Conservation (phyloP, 768 basidiomycete genomes). For the Trametes sanguinea region DNA sequence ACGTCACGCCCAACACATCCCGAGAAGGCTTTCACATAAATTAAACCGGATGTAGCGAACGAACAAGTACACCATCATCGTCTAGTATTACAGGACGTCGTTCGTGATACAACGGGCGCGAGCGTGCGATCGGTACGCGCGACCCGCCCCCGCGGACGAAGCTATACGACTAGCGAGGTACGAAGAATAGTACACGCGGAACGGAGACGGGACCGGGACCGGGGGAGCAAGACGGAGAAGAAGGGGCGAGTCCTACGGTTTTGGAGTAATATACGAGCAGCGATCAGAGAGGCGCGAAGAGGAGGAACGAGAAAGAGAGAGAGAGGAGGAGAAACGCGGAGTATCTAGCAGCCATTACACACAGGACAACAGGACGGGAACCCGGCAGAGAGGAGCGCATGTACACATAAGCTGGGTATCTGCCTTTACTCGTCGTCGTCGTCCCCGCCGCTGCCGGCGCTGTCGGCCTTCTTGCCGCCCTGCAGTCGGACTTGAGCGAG, state of each 20-base stretch:
- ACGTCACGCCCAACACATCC: too few species aligned
- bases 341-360: slow-evolving; percentile 19
- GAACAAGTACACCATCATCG: slow-evolving; percentile 26
- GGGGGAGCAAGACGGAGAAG: slow-evolving; percentile 5
- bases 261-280: slow-evolving; percentile 23
- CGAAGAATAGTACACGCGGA: slow-evolving; percentile 16
- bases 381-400: slow-evolving; percentile 2
- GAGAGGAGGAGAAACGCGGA: slow-evolving; percentile 1
- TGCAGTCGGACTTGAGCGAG: slow-evolving; percentile 18
- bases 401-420: neutral
- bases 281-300: slow-evolving; percentile 1
- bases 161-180: slow-evolving; percentile 25
- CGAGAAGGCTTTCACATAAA: slow-evolving; percentile 8
- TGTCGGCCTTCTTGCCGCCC: slow-evolving; percentile 40
- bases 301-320: neutral
- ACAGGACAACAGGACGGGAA: slow-evolving; percentile 4
- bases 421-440: slow-evolving; percentile 42
- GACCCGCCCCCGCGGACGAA: slow-evolving; percentile 19
- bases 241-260: slow-evolving; percentile 16
- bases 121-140: neutral
- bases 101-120: slow-evolving; percentile 23
- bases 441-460: slow-evolving; percentile 44
- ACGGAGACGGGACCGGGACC: slow-evolving; percentile 1
- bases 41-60: slow-evolving; percentile 20
- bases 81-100: slow-evolving; percentile 27